phyloP scores from a whole-genome alignment of 345 rosid species.

The Heritiera fomes region DNA sequence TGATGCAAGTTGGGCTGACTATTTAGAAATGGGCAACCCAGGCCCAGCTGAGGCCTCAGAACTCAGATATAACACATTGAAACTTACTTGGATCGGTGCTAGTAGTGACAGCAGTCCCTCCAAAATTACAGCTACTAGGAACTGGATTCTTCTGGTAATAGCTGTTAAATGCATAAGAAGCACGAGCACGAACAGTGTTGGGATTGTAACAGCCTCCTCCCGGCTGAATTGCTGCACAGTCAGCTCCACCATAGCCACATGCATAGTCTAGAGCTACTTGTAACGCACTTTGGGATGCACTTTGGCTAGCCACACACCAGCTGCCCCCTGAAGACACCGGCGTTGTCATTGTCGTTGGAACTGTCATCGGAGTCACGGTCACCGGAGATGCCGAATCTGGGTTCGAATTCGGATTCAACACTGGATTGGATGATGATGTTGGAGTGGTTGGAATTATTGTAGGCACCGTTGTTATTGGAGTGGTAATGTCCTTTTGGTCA shows the following conservation, averaged over 20 bases:
- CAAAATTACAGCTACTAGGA: conserved; percentile 79
- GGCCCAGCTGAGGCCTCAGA: background rate
- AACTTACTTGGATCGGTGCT: conserved; percentile 82
- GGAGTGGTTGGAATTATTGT: conserved; percentile 39
- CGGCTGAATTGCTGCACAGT: conserved; percentile 64
- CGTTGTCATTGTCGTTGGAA: conserved; percentile 25
- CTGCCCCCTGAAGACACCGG: conserved; percentile 46
- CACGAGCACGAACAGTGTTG: conserved; percentile 55
- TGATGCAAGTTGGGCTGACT: too few relatives aligned
- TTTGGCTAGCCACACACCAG: conserved; percentile 88
- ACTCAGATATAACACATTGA: background rate
- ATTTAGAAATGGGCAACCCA: too few relatives aligned
- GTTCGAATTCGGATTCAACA: conserved; percentile 46
- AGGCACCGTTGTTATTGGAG: conserved; percentile 66
- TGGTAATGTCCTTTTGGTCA: conserved; percentile 52
- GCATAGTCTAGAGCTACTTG: conserved; percentile 87
- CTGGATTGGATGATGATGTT: conserved; percentile 33
- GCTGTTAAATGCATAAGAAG: conserved; percentile 78
- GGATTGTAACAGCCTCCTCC: conserved; percentile 71
- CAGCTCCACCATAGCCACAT: conserved; percentile 79
- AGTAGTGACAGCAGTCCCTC: conserved; percentile 73
- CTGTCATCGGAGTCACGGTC: conserved; percentile 27
- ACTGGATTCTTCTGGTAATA: conserved; percentile 76
- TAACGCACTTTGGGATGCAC: conserved; percentile 55
- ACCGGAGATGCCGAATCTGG: conserved; percentile 46